These are phyloP conservation scores for Colletotrichum tanaceti DNA, from an alignment of 2,329 filamentous ascomycete species.

Conservation along the genomic window DNA sequence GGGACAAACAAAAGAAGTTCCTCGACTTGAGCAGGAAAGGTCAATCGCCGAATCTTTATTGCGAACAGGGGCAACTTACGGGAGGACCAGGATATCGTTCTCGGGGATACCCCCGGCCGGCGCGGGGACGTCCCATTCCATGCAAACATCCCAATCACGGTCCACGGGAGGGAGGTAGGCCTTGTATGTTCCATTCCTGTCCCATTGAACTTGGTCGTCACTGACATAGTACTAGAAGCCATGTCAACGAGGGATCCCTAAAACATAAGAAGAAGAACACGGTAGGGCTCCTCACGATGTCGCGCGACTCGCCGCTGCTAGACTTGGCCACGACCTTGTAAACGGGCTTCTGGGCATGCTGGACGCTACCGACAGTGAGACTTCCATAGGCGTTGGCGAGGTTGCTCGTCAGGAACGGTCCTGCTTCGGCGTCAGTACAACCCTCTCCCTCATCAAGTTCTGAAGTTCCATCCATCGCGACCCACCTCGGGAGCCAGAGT, in stretches of 20 bases:
- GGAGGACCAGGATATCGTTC: no score
- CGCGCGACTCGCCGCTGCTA: no score
- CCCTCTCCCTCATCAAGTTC: no score
- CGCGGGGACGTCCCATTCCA: constrained; percentile 2
- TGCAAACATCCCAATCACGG: constrained; percentile 12
- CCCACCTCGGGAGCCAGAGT: constrained; percentile 15
- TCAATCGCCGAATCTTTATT: no score
- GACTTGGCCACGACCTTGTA: not conserved
- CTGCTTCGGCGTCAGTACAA: not conserved
- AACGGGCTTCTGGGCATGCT: not conserved
- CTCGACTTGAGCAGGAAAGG: no score
- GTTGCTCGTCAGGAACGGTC: constrained; percentile 27
- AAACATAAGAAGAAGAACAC: no score
- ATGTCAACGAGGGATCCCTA: no score
- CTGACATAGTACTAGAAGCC: not conserved
- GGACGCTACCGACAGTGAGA: constrained; percentile 25
- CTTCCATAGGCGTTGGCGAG: constrained; percentile 14
- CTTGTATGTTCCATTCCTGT: constrained; percentile 7
- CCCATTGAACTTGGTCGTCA: constrained; percentile 8
- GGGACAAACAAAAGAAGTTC: not conserved
- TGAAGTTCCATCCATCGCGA: not conserved
- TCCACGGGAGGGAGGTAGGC: not conserved
- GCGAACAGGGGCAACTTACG: no score
- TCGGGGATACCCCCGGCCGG: not conserved
- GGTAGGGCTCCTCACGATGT: no score